Conservation (phyloP, 495 filamentous ascomycete genomes). For the Poronia punctata region DNA sequence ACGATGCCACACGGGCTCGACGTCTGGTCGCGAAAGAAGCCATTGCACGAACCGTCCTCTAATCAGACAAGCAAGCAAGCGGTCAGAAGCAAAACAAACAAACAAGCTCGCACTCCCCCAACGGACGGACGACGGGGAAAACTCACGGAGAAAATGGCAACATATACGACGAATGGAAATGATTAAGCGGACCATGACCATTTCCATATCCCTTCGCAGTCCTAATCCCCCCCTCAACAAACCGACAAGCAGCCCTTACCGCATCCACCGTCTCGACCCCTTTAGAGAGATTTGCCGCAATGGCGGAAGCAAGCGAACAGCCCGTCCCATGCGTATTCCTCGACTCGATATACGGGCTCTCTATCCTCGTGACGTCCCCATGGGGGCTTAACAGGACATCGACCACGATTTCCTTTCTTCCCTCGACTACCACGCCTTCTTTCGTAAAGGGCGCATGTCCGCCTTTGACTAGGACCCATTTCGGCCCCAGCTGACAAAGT, state of each 20-base stretch:
- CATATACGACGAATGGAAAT: constrained; percentile 78
- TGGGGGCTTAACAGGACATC: constrained; percentile 64
- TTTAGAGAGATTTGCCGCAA: constrained; percentile 75
- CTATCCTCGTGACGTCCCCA: constrained; percentile 47
- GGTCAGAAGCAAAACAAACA: neutral
- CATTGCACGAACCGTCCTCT: constrained; percentile 84
- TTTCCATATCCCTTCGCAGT: constrained; percentile 65
- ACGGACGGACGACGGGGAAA: neutral
- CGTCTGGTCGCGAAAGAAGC: constrained; percentile 66
- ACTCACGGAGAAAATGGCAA: constrained; percentile 79
- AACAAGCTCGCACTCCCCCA: constrained; percentile 6
- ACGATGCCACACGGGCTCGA: constrained; percentile 59
- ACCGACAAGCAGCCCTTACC: constrained; percentile 64
- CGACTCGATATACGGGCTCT: constrained; percentile 60
- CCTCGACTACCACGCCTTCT: constrained; percentile 41
- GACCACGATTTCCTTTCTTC: constrained; percentile 59
- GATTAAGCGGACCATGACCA: constrained; percentile 86
- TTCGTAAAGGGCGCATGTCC: constrained; percentile 78
- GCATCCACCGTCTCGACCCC: constrained; percentile 52
- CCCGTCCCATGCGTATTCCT: constrained; percentile 93
- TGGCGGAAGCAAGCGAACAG: constrained; percentile 90
- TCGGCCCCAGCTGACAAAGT: constrained; percentile 61
- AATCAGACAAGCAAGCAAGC: constrained; percentile 7
- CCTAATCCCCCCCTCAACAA: constrained; percentile 78
- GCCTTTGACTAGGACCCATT: constrained; percentile 82